Percentiles rank a stretch among this genome's conserved stretches.
Conservation (phyloP, 345 rosid genomes). For the Aquilaria sinensis region DNA sequence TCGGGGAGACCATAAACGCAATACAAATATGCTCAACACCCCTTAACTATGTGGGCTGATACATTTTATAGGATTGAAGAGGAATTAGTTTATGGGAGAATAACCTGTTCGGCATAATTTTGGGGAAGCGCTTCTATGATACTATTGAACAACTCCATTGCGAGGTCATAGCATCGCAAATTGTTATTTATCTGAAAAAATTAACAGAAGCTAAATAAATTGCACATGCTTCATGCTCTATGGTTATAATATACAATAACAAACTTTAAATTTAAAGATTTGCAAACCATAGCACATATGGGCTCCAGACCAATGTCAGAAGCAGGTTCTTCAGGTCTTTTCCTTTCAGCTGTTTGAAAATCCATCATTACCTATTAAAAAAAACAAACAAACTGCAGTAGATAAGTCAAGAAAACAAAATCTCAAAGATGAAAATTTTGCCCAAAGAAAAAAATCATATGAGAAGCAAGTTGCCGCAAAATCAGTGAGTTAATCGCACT, state of each 20-base stretch:
- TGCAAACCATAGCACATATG: constrained; percentile 41
- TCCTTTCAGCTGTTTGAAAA: constrained; percentile 63
- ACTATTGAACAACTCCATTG: constrained; percentile 51
- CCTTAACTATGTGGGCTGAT: no score
- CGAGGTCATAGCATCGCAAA: constrained; percentile 63
- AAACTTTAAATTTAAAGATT: constrained; percentile 5
- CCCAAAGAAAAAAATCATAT: no score
- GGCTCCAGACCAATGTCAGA: constrained; percentile 61
- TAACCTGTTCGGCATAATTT: constrained; percentile 59
- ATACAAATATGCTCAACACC: no score
- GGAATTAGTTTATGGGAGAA: constrained; percentile 2
- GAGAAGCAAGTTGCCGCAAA: no score
- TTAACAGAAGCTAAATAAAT: neutral
- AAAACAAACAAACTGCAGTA: neutral
- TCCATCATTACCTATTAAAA: constrained; percentile 41
- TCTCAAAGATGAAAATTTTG: no score
- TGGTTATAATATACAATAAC: neutral
- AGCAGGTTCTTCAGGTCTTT: constrained; percentile 49
- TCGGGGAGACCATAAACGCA: no score
- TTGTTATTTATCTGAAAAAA: constrained; percentile 39
- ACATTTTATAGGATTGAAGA: no score
- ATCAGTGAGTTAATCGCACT: no score
- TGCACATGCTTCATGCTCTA: neutral
- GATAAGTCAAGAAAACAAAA: no score
- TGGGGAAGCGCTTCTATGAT: constrained; percentile 61